A percentile compares a stretch with the other conserved stretches of the same genome.
Evolutionary conservation across 192 early-diverging fungal genomes (phyloP).

Genomic region (Kappamyces sp.): DNA sequence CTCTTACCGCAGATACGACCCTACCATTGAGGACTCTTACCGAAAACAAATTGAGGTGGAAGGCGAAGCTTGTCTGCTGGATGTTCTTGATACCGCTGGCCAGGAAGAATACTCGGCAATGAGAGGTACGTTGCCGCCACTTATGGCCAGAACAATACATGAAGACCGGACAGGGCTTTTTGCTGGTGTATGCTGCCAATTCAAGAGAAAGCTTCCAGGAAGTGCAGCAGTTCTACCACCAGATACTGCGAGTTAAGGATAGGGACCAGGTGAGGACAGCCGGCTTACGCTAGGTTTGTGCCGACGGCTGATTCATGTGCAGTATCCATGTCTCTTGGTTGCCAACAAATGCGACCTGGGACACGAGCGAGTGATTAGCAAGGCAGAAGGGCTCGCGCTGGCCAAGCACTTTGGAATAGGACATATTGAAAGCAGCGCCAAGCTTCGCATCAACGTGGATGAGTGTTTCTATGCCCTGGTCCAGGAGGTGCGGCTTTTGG

Average conservation of each 20-base stretch:
- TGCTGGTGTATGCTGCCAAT: conserved; percentile 70
- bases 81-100: conserved; percentile 80
- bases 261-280: neutral
- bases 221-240: conserved; percentile 52
- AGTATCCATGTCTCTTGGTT: conserved; percentile 67
- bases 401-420: conserved; percentile 63
- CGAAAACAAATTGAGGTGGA: conserved; percentile 77
- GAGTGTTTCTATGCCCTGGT: conserved; percentile 80
- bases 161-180: conserved; percentile 71
- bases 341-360: conserved; percentile 79
- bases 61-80: conserved; percentile 64
- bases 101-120: conserved; percentile 62
- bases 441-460: conserved; percentile 78
- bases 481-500: neutral
- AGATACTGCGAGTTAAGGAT: conserved; percentile 71
- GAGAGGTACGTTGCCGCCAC: conserved; percentile 22
- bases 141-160: conserved; percentile 68
- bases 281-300: neutral
- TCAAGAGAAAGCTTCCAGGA: conserved; percentile 63
- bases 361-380: conserved; percentile 40
- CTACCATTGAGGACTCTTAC: conserved; percentile 55
- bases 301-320: neutral
- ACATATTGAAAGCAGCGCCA: conserved; percentile 80
- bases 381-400: conserved; percentile 66
- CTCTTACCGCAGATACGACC: conserved; percentile 20